A percentile compares a stretch with the other conserved stretches of the same genome.
Evolutionary conservation across 2,329 filamentous ascomycete species (phyloP).

Genomic region (Mariannaea sp.): DNA sequence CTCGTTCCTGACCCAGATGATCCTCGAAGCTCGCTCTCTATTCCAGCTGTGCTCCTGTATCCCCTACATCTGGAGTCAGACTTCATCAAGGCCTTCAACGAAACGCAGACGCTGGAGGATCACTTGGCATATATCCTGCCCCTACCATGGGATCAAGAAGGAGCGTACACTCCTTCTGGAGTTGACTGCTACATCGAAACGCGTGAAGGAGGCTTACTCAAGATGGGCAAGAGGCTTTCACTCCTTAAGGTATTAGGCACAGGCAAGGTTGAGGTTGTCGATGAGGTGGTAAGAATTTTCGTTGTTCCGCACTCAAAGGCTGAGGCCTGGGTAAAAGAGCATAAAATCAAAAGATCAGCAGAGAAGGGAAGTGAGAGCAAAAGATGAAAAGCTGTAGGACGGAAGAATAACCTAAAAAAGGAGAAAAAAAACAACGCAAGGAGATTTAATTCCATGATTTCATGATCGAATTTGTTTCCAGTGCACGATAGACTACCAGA

Average conservation of each 20-base stretch:
- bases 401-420: conserved; percentile 3
- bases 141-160: conserved; percentile 77
- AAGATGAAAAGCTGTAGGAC: not conserved
- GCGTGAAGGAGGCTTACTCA: conserved; percentile 75
- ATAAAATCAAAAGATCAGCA: conserved; percentile 73
- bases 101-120: conserved; percentile 74
- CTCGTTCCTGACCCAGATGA: conserved; percentile 76
- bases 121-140: conserved; percentile 88
- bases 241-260: conserved; percentile 74
- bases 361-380: conserved; percentile 43
- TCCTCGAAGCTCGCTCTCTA: conserved; percentile 70
- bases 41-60: conserved; percentile 85
- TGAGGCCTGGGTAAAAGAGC: conserved; percentile 78
- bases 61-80: conserved; percentile 82
- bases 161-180: conserved; percentile 65
- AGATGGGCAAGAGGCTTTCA: conserved; percentile 83
- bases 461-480: conserved; percentile 13
- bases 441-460: conserved; percentile 16
- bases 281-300: conserved; percentile 81
- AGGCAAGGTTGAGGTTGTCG: conserved; percentile 84
- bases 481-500: conserved; percentile 15
- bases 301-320: conserved; percentile 76
- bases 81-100: conserved; percentile 85
- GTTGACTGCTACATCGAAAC: conserved; percentile 95
- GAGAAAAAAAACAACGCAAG: conserved; percentile 6